Evolutionary conservation across 2,329 filamentous ascomycete species (phyloP).

Genomic region (Penicillium sp.): DNA sequence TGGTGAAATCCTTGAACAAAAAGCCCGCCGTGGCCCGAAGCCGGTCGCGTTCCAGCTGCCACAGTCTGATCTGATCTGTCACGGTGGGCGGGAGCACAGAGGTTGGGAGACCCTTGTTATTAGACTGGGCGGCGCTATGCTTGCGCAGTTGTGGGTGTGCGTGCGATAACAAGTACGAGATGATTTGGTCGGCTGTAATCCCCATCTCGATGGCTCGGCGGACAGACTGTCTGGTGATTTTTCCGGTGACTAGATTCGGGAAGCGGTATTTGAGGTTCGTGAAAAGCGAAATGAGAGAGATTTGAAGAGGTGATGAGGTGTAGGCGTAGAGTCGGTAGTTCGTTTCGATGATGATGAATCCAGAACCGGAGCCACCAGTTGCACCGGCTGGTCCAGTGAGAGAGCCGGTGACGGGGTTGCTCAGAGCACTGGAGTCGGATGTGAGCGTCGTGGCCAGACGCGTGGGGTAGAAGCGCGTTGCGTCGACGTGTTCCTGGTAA

Average conservation of each 20-base stretch:
- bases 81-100: slow-evolving; percentile 90
- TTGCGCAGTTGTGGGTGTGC: slow-evolving; percentile 92
- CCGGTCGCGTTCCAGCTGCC: slow-evolving; percentile 95
- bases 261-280: slow-evolving; percentile 83
- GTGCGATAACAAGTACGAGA: slow-evolving; percentile 85
- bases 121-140: slow-evolving; percentile 45
- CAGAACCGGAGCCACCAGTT: slow-evolving; percentile 43
- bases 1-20: slow-evolving; percentile 83
- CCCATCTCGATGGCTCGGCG: slow-evolving; percentile 81
- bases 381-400: slow-evolving; percentile 41
- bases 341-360: slow-evolving; percentile 93
- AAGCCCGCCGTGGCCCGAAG: slow-evolving; percentile 82
- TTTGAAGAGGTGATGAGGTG: slow-evolving; percentile 88
- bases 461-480: slow-evolving; percentile 73
- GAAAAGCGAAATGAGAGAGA: slow-evolving; percentile 89
- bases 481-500: slow-evolving; percentile 55
- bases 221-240: slow-evolving; percentile 83
- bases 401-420: slow-evolving; percentile 66
- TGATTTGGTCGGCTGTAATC: slow-evolving; percentile 93
- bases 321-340: slow-evolving; percentile 98
- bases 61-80: slow-evolving; percentile 93
- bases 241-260: slow-evolving; percentile 88
- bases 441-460: slow-evolving; percentile 91
- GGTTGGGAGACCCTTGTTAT: slow-evolving; percentile 35
- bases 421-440: slow-evolving; percentile 66